These are phyloP conservation scores for Diaporthe ampelina DNA, from an alignment of 2,329 filamentous ascomycete genomes.

Conservation along the genomic window DNA sequence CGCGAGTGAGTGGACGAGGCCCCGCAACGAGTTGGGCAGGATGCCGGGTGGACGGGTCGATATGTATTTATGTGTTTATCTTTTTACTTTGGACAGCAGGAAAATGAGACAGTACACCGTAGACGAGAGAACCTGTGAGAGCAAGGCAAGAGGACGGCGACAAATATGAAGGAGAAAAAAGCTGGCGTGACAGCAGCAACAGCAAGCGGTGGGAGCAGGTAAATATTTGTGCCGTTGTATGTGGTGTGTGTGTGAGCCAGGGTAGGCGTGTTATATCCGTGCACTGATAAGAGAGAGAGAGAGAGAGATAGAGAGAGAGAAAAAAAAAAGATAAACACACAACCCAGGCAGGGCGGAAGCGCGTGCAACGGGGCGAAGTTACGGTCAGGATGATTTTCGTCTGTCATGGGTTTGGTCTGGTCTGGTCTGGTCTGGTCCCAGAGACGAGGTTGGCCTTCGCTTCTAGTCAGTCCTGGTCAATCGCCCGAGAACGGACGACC, in stretches of 20 bases:
- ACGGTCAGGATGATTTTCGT: slow-evolving; percentile 30
- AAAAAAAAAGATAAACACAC: not conserved
- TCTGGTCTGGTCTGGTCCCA: not conserved
- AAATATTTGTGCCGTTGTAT: slow-evolving; percentile 26
- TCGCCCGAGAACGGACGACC: slow-evolving; percentile 16
- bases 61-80: not conserved
- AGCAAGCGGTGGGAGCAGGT: slow-evolving; percentile 28
- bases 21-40: not conserved
- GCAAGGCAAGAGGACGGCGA: not conserved
- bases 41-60: not conserved
- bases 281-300: slow-evolving; percentile 18
- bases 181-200: not conserved
- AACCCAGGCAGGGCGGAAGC: slow-evolving; percentile 14
- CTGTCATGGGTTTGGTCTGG: slow-evolving; percentile 9
- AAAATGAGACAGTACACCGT: not conserved
- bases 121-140: not conserved
- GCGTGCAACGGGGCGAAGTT: slow-evolving; percentile 33
- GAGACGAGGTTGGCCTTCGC: not conserved
- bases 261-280: slow-evolving; percentile 4
- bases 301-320: too few relatives aligned
- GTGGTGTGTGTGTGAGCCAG: slow-evolving; percentile 21
- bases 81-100: not conserved
- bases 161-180: not conserved
- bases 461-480: slow-evolving; percentile 12
- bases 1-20: slow-evolving; percentile 1